Evolutionary conservation across 176 grass and related monocot species (phyloP).

Genomic region (Hyparrhenia diplandra): DNA sequence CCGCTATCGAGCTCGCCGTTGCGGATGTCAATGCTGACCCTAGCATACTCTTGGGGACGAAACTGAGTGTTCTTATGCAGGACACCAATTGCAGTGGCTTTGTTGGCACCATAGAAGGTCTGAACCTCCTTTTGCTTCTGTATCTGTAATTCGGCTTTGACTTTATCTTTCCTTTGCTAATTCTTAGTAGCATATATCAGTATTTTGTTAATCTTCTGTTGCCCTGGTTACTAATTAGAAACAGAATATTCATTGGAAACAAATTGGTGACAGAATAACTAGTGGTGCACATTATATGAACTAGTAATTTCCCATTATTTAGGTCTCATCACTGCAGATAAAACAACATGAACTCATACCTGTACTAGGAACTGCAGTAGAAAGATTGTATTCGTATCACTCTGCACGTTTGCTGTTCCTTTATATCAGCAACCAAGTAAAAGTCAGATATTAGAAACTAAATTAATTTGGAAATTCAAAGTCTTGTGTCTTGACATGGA

Average conservation of each 20-base stretch:
- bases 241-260: not conserved
- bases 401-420: not conserved
- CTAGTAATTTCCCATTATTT: not conserved
- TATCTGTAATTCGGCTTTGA: not conserved
- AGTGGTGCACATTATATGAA: not conserved
- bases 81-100: constrained; percentile 81
- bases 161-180: not conserved
- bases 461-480: not conserved
- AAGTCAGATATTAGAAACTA: not conserved
- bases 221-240: not conserved
- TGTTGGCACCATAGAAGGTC: constrained; percentile 65
- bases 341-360: not conserved
- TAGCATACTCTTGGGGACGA: constrained; percentile 47
- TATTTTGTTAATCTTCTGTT: not conserved
- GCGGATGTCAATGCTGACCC: constrained; percentile 61
- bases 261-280: not conserved
- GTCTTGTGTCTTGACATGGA: not conserved
- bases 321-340: too few species aligned
- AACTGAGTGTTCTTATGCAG: constrained; percentile 49
- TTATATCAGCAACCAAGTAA: not conserved
- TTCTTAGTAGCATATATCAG: not conserved
- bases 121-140: not conserved
- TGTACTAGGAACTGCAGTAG: not conserved
- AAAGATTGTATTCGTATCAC: not conserved
- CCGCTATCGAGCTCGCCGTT: constrained; percentile 67